Percentiles rank a stretch among this genome's conserved stretches.
phyloP scores from a whole-genome alignment of 768 basidiomycete genomes.

The Cyclocybe aegerita region DNA sequence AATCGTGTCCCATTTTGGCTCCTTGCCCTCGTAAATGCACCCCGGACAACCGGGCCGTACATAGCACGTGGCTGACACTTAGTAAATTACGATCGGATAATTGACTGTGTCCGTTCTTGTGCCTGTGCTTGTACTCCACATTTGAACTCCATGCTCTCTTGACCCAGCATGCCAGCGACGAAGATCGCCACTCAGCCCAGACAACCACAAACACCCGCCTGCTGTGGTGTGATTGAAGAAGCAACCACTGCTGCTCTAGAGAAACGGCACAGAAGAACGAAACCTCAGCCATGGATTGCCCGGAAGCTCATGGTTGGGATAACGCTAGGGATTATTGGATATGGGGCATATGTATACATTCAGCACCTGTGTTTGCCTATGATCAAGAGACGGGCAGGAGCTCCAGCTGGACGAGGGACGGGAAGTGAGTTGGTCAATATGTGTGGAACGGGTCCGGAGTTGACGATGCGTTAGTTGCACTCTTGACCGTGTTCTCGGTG shows the following conservation, averaged over 20 bases:
- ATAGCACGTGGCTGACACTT: no score
- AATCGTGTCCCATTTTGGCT: no score
- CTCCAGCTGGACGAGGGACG: slow-evolving; percentile 45
- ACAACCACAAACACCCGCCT: slow-evolving; percentile 5
- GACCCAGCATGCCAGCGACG: no score
- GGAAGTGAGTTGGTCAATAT: slow-evolving; percentile 60
- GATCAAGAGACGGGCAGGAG: slow-evolving; percentile 45
- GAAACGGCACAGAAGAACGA: slow-evolving; percentile 38
- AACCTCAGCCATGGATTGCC: slow-evolving; percentile 71
- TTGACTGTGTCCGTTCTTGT: no score
- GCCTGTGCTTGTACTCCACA: no score
- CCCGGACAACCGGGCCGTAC: no score
- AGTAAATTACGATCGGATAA: no score
- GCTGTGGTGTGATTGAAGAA: slow-evolving; percentile 57
- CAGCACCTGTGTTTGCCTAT: slow-evolving; percentile 70
- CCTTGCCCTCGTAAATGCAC: no score
- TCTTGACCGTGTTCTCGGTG: slow-evolving; percentile 61
- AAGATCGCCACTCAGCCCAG: no score
- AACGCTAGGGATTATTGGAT: slow-evolving; percentile 59
- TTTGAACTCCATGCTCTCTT: no score
- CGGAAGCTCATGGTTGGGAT: slow-evolving; percentile 68
- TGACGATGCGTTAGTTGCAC: slow-evolving; percentile 49
- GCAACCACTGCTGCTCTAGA: slow-evolving; percentile 38
- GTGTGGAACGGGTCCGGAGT: not conserved
- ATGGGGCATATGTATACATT: slow-evolving; percentile 77